Evolutionary conservation across 371 early-diverging fungal species (phyloP).

Genomic region (Mortierella sp.): DNA sequence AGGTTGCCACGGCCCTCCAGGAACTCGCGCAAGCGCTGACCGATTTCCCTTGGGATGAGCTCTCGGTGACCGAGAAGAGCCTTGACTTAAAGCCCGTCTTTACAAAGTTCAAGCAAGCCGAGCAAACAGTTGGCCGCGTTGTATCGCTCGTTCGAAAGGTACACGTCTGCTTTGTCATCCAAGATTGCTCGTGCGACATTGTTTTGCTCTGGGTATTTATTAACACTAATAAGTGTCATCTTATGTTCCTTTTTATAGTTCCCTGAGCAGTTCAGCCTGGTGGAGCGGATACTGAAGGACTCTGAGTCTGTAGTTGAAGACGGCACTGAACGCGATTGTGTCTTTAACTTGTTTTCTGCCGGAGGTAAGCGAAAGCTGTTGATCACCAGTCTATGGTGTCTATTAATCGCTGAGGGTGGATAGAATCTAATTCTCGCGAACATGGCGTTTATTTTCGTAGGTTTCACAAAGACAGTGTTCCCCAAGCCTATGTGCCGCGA

Average conservation of each 20-base stretch:
- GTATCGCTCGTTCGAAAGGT: slow-evolving; percentile 75
- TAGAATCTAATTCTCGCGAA: neutral
- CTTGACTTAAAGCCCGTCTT: slow-evolving; percentile 61
- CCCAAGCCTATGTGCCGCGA: slow-evolving; percentile 64
- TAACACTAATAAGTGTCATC: neutral
- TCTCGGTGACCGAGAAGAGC: slow-evolving; percentile 4
- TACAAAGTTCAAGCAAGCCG: slow-evolving; percentile 65
- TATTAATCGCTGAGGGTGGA: no score
- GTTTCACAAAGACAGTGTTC: slow-evolving; percentile 25
- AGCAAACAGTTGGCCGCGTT: slow-evolving; percentile 68
- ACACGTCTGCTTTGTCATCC: neutral
- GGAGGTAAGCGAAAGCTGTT: no score
- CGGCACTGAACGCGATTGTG: slow-evolving; percentile 72
- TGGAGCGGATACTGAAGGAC: slow-evolving; percentile 66
- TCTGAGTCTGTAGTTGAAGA: slow-evolving; percentile 65
- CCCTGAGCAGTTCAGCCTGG: slow-evolving; percentile 74
- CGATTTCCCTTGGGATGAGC: slow-evolving; percentile 67
- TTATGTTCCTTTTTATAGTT: slow-evolving; percentile 59
- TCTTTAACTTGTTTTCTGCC: slow-evolving; percentile 66
- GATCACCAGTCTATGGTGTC: no score
- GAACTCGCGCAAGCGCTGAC: slow-evolving; percentile 62
- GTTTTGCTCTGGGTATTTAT: neutral
- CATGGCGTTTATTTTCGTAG: neutral
- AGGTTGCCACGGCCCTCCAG: slow-evolving; percentile 60
- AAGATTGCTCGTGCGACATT: neutral